Evolutionary conservation across 139 green algal genomes (phyloP), one percentile per base, ranked within the genome.

Genomic region (Chlorella sp.): DNA sequence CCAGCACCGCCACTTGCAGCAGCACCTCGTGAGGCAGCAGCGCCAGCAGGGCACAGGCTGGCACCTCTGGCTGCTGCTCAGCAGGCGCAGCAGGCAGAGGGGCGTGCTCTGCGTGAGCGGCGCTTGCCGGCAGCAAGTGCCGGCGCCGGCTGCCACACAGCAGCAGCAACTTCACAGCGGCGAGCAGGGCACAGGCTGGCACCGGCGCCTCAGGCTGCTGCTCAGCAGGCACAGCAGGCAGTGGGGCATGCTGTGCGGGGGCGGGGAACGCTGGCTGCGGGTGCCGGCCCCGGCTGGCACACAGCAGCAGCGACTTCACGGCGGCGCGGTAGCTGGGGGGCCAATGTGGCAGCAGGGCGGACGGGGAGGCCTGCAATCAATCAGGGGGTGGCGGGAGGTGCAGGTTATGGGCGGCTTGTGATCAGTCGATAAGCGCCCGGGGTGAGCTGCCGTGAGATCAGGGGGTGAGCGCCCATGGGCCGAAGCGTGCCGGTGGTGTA

Each of bases 1-100:
- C 83, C 37, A 87, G 83, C 34, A 60, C 61, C 18, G 83, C 83
- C 42, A 78, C 48, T 7, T 61, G 83, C 83, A 87, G 61, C 83
- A 87, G 83, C 60, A 79, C 61, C 30, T 87, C 83, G 36, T 37
- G 60, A 0, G 83, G 83, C 83, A 87, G 39, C 34, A 9, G 26
- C 26, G 83, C 83, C 36, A 87, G 83, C 61, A 79, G 61, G 9
- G 57, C 82, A 64, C 12, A 5, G 9, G 36, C 12, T 5, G 40
- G 78, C 78, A 42, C 77, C 4, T 11, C 77, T 5, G 12, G 42
- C 81, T 42, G 26, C 40, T 28, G 28, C 18, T 68, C 60, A 26
- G 60, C 60, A 14, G 60, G 15, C 60, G 15, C 60, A 68, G 15
- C 18, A 68, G 11, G 9, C n/a, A n/a, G n/a, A n/a, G n/a, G n/a